Percentiles rank a stretch among this genome's conserved stretches.
Evolutionary conservation across 306 rosid genomes (phyloP).

Genomic region (Chamaecrista fasciculata): DNA sequence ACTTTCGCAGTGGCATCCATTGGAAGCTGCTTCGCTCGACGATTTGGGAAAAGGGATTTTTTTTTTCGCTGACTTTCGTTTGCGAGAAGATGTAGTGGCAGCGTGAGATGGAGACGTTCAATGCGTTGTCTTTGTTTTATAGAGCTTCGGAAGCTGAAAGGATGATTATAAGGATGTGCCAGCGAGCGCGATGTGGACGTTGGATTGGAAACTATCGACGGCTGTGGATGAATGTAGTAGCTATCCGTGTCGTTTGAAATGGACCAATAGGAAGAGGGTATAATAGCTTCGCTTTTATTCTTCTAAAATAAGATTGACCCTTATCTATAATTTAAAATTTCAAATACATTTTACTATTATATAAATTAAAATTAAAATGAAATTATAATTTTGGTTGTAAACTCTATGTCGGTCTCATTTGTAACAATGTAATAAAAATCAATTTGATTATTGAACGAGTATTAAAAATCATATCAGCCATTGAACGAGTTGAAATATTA

Average conservation of each 20-base stretch:
- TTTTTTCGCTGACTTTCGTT: not conserved
- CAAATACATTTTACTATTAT: no score
- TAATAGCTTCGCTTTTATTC: not conserved
- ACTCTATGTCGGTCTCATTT: no score
- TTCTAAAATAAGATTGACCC: no score
- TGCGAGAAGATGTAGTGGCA: not conserved
- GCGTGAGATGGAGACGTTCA: not conserved
- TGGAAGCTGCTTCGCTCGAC: not conserved
- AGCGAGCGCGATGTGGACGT: constrained; percentile 23
- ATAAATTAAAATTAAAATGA: no score
- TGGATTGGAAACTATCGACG: constrained; percentile 44
- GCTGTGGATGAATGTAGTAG: not conserved
- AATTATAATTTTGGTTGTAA: no score
- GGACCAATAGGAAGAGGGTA: constrained; percentile 36
- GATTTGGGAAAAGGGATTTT: not conserved
- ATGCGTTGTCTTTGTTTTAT: constrained; percentile 17
- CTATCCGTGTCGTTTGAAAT: constrained; percentile 39
- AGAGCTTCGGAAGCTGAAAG: constrained; percentile 1
- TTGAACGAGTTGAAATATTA: no score
- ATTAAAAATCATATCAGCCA: no score
- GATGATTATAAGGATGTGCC: not conserved
- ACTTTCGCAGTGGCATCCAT: constrained; percentile 56
- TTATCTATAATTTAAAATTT: no score
- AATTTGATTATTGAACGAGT: no score
- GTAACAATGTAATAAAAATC: no score